These are phyloP conservation scores for Actinomucor elegans DNA, from an alignment of 371 early-diverging fungal species.

Conservation along the genomic window DNA sequence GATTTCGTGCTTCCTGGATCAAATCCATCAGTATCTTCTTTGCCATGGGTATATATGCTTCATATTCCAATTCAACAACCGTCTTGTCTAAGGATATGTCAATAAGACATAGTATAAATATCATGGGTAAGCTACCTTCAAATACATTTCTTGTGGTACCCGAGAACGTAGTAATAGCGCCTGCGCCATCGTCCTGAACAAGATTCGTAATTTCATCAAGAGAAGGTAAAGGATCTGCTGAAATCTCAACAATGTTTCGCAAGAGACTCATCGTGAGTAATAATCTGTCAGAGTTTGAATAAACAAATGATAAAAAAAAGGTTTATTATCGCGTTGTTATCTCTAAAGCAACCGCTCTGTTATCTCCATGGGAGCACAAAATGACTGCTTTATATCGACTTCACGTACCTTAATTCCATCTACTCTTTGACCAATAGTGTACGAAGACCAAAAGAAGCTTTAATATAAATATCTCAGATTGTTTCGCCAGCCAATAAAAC, in stretches of 20 bases:
- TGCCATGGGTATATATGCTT: conserved; percentile 85
- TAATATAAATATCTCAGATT: too few relatives aligned
- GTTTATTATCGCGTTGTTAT: too few relatives aligned
- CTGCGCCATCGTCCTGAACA: conserved; percentile 69
- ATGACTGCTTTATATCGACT: too few relatives aligned
- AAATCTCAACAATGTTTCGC: conserved; percentile 51
- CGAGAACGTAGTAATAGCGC: conserved; percentile 82
- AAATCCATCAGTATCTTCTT: conserved; percentile 58
- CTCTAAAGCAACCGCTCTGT: too few relatives aligned
- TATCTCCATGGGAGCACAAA: too few relatives aligned
- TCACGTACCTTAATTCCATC: too few relatives aligned
- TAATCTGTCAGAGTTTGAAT: not conserved
- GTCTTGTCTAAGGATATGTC: conserved; percentile 49
- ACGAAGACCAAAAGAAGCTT: too few relatives aligned
- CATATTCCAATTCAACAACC: conserved; percentile 77
- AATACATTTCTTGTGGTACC: conserved; percentile 86
- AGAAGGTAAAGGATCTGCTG: conserved; percentile 41
- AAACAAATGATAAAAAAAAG: too few relatives aligned
- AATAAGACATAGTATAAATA: too few relatives aligned
- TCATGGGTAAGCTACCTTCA: conserved; percentile 53
- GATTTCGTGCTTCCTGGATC: conserved; percentile 58
- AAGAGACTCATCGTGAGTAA: too few relatives aligned
- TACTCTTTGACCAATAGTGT: too few relatives aligned
- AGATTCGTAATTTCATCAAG: conserved; percentile 49
- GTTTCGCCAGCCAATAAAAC: too few relatives aligned